phyloP scores from a whole-genome alignment of 139 green algal species.

The Yamagishiella unicocca region DNA sequence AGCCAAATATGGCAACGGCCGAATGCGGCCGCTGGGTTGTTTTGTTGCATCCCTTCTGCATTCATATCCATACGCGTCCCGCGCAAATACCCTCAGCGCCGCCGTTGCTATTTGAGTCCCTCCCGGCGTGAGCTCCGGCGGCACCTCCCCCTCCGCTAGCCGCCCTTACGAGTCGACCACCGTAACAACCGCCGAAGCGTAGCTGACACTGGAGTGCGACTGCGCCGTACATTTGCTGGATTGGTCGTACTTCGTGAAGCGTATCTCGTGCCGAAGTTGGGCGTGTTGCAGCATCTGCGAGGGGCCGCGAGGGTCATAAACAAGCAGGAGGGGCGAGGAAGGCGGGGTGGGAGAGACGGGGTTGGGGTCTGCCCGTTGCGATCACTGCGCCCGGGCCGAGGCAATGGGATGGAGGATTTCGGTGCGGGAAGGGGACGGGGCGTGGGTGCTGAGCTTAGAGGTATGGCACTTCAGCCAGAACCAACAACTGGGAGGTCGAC shows the following conservation, averaged over 20 bases:
- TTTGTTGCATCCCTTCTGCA: too few species aligned
- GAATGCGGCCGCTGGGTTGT: too few species aligned
- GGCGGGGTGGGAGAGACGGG: neutral
- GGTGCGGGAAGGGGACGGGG: neutral
- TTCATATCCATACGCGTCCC: too few species aligned
- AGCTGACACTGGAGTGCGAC: slow-evolving; percentile 86
- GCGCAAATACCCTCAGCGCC: too few species aligned
- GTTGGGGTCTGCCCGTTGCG: too few species aligned
- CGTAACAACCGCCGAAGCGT: slow-evolving; percentile 79
- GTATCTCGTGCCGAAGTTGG: slow-evolving; percentile 46
- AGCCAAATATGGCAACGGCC: too few species aligned
- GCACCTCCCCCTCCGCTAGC: too few species aligned
- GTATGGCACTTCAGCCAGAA: neutral
- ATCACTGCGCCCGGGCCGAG: too few species aligned
- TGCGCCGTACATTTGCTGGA: slow-evolving; percentile 64
- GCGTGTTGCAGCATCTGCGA: slow-evolving; percentile 64
- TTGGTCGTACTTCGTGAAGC: slow-evolving; percentile 87
- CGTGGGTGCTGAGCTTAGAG: neutral
- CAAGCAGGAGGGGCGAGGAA: neutral
- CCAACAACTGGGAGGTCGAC: too few species aligned
- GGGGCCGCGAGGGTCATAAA: neutral
- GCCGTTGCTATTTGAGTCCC: too few species aligned
- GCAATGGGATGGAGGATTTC: neutral
- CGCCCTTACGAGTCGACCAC: too few species aligned
- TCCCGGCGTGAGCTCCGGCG: too few species aligned